Conservation (phyloP, 371 early-diverging fungal genomes). For the Rhizopus delemar region DNA sequence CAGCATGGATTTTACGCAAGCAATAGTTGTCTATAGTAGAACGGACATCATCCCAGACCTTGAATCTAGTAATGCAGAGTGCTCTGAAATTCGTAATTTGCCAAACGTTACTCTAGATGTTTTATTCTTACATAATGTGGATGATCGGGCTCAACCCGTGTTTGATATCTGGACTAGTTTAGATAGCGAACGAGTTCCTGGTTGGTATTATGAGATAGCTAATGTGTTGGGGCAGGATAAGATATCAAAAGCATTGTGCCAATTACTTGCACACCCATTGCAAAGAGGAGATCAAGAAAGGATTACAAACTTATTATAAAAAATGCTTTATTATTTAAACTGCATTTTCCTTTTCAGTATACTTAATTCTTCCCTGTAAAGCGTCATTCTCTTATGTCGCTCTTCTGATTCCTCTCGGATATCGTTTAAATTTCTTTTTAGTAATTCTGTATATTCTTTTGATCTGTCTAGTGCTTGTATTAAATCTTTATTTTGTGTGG, state of each 20-base stretch:
- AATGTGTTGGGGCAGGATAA: slow-evolving; percentile 10
- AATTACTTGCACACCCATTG: slow-evolving; percentile 15
- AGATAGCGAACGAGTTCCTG: slow-evolving; percentile 1
- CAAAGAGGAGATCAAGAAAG: slow-evolving; percentile 8
- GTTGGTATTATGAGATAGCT: slow-evolving; percentile 21
- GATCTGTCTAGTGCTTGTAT: slow-evolving; percentile 14
- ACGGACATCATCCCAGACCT: background rate
- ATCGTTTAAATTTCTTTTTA: slow-evolving; percentile 7
- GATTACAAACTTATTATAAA: background rate
- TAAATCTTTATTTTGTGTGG: slow-evolving; percentile 16
- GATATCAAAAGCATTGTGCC: slow-evolving; percentile 7
- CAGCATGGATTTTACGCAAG: slow-evolving; percentile 3
- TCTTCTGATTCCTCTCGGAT: slow-evolving; percentile 15
- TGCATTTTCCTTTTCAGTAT: slow-evolving; percentile 2
- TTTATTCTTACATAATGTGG: slow-evolving; percentile 7
- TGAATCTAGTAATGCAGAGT: background rate
- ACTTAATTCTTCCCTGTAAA: slow-evolving; percentile 10
- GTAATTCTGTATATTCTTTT: slow-evolving; percentile 10
- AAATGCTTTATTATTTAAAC: background rate
- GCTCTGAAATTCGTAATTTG: background rate
- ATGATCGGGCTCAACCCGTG: background rate
- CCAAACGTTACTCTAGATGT: slow-evolving; percentile 13
- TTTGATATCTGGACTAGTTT: slow-evolving; percentile 14
- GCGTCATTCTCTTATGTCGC: slow-evolving; percentile 8
- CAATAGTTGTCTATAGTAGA: slow-evolving; percentile 14